A percentile compares a stretch with the other conserved stretches of the same genome.
Conservation (phyloP, 192 early-diverging fungal species). For the Diversispora epigaea region DNA sequence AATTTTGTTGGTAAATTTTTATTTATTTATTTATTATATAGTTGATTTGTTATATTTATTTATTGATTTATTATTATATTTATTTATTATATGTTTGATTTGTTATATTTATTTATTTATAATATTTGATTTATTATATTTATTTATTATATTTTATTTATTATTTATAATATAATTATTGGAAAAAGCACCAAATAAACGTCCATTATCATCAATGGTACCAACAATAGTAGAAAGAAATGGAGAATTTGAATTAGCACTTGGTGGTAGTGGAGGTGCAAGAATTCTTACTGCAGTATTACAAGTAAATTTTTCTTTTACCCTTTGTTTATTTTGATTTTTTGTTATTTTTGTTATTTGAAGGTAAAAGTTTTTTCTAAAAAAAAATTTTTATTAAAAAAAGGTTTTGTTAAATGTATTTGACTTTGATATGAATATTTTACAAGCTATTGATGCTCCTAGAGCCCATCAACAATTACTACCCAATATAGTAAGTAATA, state of each 20-base stretch:
- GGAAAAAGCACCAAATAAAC: conserved; percentile 67
- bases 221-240: conserved; percentile 70
- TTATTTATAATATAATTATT: too few species aligned
- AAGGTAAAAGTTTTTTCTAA: not conserved
- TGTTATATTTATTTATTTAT: not conserved
- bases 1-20: conserved; percentile 64
- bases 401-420: conserved; percentile 75
- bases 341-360: too few species aligned
- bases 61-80: not conserved
- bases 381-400: not conserved
- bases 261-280: conserved; percentile 86
- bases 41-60: not conserved
- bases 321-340: too few species aligned
- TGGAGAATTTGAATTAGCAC: conserved; percentile 67
- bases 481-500: conserved; percentile 55
- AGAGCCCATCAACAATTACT: conserved; percentile 91
- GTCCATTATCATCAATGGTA: conserved; percentile 70
- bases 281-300: conserved; percentile 79
- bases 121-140: not conserved
- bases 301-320: not conserved
- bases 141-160: too few species aligned
- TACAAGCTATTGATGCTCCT: conserved; percentile 68
- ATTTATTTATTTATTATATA: not conserved
- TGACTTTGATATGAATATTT: conserved; percentile 67
- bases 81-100: too few species aligned